A percentile compares a stretch with the other conserved stretches of the same genome.
phyloP scores from a whole-genome alignment of 805 yeast species.

The Grigorovia humatica region DNA sequence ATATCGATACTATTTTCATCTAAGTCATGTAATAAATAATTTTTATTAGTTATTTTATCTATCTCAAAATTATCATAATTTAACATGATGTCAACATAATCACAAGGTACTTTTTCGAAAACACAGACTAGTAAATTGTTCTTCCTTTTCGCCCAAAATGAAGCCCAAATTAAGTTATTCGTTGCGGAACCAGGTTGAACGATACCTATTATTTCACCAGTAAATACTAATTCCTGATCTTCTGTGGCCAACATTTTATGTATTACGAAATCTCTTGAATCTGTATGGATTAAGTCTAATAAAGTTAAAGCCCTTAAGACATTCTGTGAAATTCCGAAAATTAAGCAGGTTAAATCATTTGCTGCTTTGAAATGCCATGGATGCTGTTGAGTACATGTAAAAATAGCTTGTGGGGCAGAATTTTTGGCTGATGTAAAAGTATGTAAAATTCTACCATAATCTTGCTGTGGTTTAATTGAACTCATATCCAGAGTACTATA shows the following conservation, averaged over 20 bases:
- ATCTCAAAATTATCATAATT: conserved; percentile 25
- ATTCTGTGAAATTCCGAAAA: conserved; percentile 68
- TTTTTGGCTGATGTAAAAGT: conserved; percentile 59
- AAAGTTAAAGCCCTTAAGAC: conserved; percentile 54
- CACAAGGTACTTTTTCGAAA: conserved; percentile 75
- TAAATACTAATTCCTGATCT: conserved; percentile 45
- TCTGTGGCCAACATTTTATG: conserved; percentile 38
- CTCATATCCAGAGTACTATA: conserved; percentile 4
- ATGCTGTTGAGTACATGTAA: conserved; percentile 59
- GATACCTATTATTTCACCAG: conserved; percentile 81
- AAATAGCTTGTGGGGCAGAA: conserved; percentile 70
- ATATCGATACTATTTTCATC: conserved; percentile 9
- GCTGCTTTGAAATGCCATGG: conserved; percentile 82
- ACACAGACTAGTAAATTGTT: conserved; percentile 67
- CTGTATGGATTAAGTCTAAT: conserved; percentile 68
- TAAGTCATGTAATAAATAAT: conserved; percentile 10
- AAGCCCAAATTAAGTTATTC: conserved; percentile 57
- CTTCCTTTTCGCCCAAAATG: conserved; percentile 80
- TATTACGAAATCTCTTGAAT: conserved; percentile 59
- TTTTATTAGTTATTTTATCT: conserved; percentile 18
- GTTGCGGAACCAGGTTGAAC: conserved; percentile 44
- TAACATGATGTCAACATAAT: conserved; percentile 48
- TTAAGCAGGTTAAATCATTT: conserved; percentile 79
- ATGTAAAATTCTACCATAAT: conserved; percentile 44
- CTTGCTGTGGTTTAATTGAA: conserved; percentile 12